These are phyloP conservation scores for Ganoderma sp. DNA, from an alignment of 1,284 basidiomycete species.

Conservation along the genomic window DNA sequence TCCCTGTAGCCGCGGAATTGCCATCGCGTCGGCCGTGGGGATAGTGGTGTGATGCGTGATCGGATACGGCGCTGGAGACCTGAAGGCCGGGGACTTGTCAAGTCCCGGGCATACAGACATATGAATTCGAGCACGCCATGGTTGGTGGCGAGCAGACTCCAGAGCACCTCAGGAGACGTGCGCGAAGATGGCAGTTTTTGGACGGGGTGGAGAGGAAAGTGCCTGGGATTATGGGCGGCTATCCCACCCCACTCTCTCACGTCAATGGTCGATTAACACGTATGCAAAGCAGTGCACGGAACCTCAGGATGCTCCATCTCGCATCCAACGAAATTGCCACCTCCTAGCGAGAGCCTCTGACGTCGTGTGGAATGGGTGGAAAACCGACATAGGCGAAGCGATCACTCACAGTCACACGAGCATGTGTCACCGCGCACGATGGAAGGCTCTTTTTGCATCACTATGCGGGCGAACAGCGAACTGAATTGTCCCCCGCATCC, in stretches of 20 bases:
- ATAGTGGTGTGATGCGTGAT: constrained; percentile 26
- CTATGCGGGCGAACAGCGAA: constrained; percentile 10
- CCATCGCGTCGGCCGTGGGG: constrained; percentile 21
- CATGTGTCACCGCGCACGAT: constrained; percentile 8
- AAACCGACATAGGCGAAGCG: not conserved
- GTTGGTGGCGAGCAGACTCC: not conserved
- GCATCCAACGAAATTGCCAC: not conserved
- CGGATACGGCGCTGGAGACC: constrained; percentile 11
- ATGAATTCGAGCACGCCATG: not conserved
- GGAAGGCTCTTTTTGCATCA: constrained; percentile 3
- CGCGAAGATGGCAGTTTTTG: constrained; percentile 2
- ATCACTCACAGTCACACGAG: constrained; percentile 9
- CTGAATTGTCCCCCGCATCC: constrained; percentile 12
- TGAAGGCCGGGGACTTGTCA: constrained; percentile 5
- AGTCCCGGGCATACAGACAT: constrained; percentile 1
- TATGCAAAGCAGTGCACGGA: constrained; percentile 19
- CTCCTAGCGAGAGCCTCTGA: not conserved
- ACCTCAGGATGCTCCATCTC: not conserved
- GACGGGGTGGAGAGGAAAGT: constrained; percentile 10
- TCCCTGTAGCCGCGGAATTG: constrained; percentile 27
- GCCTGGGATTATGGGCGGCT: constrained; percentile 18
- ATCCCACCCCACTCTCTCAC: not conserved
- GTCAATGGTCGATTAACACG: constrained; percentile 12
- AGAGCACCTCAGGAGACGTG: not conserved
- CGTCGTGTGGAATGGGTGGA: not conserved